A percentile compares a stretch with the other conserved stretches of the same genome.
These are phyloP conservation scores for Spergularia azorica DNA, from an alignment of 179 eudicot species.

Conservation along the genomic window DNA sequence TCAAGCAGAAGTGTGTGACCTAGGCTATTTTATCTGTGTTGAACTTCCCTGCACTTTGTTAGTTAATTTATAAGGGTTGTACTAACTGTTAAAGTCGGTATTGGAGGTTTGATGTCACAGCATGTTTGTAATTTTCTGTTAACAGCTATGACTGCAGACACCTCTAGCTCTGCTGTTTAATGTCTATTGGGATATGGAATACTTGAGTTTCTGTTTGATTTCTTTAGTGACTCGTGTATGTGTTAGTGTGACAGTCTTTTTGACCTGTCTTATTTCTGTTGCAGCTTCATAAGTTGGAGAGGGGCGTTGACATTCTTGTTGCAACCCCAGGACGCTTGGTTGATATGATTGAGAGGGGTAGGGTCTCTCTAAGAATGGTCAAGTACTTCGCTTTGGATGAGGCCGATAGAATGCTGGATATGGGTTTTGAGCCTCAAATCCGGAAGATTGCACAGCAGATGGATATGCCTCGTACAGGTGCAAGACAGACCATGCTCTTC, in stretches of 20 bases:
- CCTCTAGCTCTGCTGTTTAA: background rate
- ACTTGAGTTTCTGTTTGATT: background rate
- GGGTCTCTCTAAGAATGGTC: conserved; percentile 54
- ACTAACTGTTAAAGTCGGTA: background rate
- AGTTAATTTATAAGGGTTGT: background rate
- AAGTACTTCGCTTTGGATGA: conserved; percentile 75
- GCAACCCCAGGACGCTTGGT: conserved; percentile 92
- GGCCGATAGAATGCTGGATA: conserved; percentile 92
- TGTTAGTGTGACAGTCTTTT: no score
- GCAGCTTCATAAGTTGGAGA: conserved; percentile 59
- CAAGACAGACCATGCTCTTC: conserved; percentile 82
- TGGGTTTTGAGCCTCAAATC: conserved; percentile 89
- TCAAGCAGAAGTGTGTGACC: background rate
- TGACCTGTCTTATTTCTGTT: background rate
- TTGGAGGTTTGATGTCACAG: background rate
- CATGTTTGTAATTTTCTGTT: background rate
- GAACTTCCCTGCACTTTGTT: background rate
- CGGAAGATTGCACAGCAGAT: conserved; percentile 69
- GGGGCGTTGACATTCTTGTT: conserved; percentile 80
- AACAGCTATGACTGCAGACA: background rate
- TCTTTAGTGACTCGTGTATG: no score
- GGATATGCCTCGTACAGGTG: conserved; percentile 76
- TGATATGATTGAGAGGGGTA: conserved; percentile 71
- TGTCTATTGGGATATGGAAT: background rate
- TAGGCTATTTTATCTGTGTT: background rate